Base-by-base conservation (phyloP, 2,329 filamentous ascomycete genomes). In the Fusarium aywerte region DNA sequence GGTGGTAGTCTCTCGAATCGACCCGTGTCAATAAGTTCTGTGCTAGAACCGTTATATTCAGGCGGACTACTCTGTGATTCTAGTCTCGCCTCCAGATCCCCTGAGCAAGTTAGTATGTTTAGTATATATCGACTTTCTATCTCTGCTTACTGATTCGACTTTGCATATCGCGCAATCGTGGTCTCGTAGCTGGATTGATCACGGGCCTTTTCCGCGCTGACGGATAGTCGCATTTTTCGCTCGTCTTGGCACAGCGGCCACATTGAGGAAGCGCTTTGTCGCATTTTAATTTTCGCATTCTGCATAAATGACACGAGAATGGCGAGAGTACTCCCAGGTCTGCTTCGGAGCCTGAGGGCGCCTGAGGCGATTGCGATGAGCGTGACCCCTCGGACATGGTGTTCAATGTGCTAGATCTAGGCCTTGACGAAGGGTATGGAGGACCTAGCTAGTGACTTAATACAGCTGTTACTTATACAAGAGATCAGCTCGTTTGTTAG, bases 11-110 rank as follows among this genome's bases (percentile, higher is more conserved):
- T 43, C 21, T 69, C 67, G 23, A 56, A 67, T 6, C 63, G 67
- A 1, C 67, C 67, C 16, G 67, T 69, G 4, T 66, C 58, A 7
- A 64, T 39, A 12, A 69, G 66, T 20, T 69, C 67, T 7, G 62
- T 55, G 10, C 27, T 49, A 12, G 35, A 38, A 2, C 48, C 49
- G 12, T 52, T 31, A 5, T 40, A 38, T 13, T 60, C 54, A 1
- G 67, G 54, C 0, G 62, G 54, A 1, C 47, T 44, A 9, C 36
- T 51, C 48, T 64, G 47, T 2, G 53, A 48, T 21, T 65, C 62
- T 7, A 69, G 20, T 18, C 52, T 53, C 0, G 40, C 49, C 33
- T 69, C 67, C 35, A 90, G 82, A 48, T 86, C 80, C 29, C 64
- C 67, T 69, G 7, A 3, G n/a, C 8, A 5, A 32, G 20, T n/a